Evolutionary conservation across 2,329 filamentous ascomycete species (phyloP).

Genomic region (Chaetomiaceae sp.): DNA sequence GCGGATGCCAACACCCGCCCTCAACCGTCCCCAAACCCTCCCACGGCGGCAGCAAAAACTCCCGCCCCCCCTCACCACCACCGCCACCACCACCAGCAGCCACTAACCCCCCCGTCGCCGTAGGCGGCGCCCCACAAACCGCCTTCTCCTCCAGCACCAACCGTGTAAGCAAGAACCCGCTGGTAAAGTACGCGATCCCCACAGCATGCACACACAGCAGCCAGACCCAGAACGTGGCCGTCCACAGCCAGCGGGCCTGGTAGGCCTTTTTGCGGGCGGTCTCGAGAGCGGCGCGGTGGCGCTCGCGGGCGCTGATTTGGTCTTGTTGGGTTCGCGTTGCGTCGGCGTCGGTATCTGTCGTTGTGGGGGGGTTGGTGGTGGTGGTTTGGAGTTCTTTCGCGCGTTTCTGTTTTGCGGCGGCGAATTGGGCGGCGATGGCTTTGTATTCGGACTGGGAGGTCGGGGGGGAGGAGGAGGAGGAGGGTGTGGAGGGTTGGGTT

Average conservation of each 20-base stretch:
- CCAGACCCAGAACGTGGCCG: slow-evolving; percentile 63
- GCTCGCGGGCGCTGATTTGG: slow-evolving; percentile 36
- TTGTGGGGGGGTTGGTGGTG: background rate
- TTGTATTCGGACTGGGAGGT: slow-evolving; percentile 43
- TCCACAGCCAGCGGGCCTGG: slow-evolving; percentile 52
- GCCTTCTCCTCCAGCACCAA: slow-evolving; percentile 74
- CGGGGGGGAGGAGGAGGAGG: too few species aligned
- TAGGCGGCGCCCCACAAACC: slow-evolving; percentile 61
- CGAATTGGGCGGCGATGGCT: slow-evolving; percentile 49
- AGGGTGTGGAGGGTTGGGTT: background rate
- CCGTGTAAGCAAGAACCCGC: slow-evolving; percentile 87
- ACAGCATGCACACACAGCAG: slow-evolving; percentile 69
- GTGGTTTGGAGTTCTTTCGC: slow-evolving; percentile 42
- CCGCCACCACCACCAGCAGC: too few species aligned
- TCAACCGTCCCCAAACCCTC: slow-evolving; percentile 41
- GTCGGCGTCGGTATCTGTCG: too few species aligned
- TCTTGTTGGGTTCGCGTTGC: slow-evolving; percentile 27
- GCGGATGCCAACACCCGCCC: slow-evolving; percentile 91
- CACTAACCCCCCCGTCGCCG: slow-evolving; percentile 33
- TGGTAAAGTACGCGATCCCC: slow-evolving; percentile 88
- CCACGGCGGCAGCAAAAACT: slow-evolving; percentile 35
- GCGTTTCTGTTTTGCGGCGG: slow-evolving; percentile 44
- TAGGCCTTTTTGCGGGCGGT: slow-evolving; percentile 44
- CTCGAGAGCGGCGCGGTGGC: slow-evolving; percentile 44
- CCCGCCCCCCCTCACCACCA: background rate